Conservation (phyloP, 495 filamentous ascomycete species). For the Entonaema liquescens region DNA sequence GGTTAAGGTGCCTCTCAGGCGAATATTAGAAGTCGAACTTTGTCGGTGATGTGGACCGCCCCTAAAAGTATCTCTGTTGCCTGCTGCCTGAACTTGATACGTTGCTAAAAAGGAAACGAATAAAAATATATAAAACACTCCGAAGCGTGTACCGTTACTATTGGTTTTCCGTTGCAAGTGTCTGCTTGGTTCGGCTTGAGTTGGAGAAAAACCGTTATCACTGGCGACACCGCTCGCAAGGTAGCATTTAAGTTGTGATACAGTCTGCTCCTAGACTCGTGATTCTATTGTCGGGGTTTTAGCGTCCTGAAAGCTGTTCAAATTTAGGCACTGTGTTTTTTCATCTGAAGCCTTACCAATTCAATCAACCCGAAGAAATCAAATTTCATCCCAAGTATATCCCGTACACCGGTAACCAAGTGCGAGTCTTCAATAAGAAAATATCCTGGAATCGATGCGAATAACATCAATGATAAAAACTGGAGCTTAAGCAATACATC, state of each 20-base stretch:
- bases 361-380: not conserved
- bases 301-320: not conserved
- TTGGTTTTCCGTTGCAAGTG: not conserved
- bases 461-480: no score
- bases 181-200: not conserved
- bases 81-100: not conserved
- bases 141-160: conserved; percentile 9
- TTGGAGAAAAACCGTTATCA: not conserved
- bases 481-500: no score
- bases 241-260: not conserved
- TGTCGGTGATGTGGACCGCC: not conserved
- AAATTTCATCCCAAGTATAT: not conserved
- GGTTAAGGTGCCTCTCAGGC: not conserved
- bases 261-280: not conserved
- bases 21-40: not conserved
- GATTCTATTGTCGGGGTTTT: not conserved
- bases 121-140: not conserved
- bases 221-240: not conserved
- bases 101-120: not conserved
- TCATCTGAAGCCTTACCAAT: not conserved
- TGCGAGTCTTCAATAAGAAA: no score
- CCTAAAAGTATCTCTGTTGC: not conserved
- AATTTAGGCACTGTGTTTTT: not conserved
- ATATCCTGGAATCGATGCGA: no score
- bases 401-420: no score